These are phyloP conservation scores for Cladophialophora yegresii DNA, from an alignment of 2,329 filamentous ascomycete genomes.

Conservation along the genomic window DNA sequence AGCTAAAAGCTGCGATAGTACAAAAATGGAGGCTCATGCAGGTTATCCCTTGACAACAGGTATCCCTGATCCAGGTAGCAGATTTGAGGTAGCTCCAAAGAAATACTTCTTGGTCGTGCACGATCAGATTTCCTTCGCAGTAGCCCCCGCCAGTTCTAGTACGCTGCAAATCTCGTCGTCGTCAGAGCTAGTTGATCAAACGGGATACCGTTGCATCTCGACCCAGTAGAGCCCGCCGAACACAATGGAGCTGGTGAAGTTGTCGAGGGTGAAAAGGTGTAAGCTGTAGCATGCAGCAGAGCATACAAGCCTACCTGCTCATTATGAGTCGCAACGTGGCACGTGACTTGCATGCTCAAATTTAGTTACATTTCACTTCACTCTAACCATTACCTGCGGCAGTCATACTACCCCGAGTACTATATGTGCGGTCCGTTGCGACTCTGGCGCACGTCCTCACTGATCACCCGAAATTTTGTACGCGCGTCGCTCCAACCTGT, in stretches of 20 bases:
- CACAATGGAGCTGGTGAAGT: not conserved
- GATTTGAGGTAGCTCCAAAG: constrained; percentile 6
- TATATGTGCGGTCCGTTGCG: constrained; percentile 16
- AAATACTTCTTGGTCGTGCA: not conserved
- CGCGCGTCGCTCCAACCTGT: not conserved
- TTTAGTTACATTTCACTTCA: not conserved
- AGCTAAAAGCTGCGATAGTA: not conserved
- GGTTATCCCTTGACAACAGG: not conserved
- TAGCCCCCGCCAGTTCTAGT: not conserved
- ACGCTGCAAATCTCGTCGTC: not conserved
- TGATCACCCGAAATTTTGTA: not conserved
- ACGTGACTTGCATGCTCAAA: constrained; percentile 6
- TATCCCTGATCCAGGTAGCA: constrained; percentile 3
- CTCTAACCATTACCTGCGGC: not conserved
- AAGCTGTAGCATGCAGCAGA: no score
- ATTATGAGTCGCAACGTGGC: not conserved
- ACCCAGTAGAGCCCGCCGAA: not conserved
- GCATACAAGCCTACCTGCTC: not conserved
- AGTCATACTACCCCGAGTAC: not conserved
- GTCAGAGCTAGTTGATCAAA: not conserved
- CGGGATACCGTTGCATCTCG: not conserved
- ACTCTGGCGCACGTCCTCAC: not conserved
- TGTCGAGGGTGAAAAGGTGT: not conserved
- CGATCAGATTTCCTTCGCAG: not conserved
- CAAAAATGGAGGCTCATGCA: not conserved